Conservation (phyloP, 148 eudicot species). For the Arbutus unedo region DNA sequence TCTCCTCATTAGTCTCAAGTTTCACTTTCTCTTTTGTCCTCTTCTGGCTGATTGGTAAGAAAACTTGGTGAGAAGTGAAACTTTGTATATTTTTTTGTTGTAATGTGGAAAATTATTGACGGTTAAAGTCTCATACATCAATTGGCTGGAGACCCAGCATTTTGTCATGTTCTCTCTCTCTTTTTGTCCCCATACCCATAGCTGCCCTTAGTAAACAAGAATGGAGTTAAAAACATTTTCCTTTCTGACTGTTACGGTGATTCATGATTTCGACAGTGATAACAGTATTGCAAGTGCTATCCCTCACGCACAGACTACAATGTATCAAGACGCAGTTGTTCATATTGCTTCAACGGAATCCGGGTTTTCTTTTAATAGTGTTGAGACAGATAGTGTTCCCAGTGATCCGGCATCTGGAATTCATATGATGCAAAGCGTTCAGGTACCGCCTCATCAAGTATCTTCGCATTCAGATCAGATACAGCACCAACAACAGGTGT, state of each 20-base stretch:
- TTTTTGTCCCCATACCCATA: background rate
- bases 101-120: background rate
- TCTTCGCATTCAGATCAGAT: constrained; percentile 45
- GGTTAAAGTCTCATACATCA: background rate
- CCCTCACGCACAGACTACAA: constrained; percentile 39
- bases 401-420: constrained; percentile 36
- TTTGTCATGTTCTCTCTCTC: background rate
- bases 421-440: constrained; percentile 36
- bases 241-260: background rate
- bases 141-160: background rate
- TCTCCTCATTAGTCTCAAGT: background rate
- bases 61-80: background rate
- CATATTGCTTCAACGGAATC: constrained; percentile 30
- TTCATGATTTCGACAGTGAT: constrained; percentile 49
- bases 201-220: background rate
- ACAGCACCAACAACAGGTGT: constrained; percentile 46
- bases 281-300: constrained; percentile 43
- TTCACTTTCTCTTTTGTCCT: background rate
- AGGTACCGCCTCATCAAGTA: constrained; percentile 42
- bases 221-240: background rate
- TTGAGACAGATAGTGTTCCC: constrained; percentile 35
- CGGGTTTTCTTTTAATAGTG: constrained; percentile 21
- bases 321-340: constrained; percentile 51
- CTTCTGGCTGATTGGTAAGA: background rate
- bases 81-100: background rate